Evolutionary conservation across 2,329 filamentous ascomycete genomes (phyloP).

Genomic region (Cordyceps tenuipes): DNA sequence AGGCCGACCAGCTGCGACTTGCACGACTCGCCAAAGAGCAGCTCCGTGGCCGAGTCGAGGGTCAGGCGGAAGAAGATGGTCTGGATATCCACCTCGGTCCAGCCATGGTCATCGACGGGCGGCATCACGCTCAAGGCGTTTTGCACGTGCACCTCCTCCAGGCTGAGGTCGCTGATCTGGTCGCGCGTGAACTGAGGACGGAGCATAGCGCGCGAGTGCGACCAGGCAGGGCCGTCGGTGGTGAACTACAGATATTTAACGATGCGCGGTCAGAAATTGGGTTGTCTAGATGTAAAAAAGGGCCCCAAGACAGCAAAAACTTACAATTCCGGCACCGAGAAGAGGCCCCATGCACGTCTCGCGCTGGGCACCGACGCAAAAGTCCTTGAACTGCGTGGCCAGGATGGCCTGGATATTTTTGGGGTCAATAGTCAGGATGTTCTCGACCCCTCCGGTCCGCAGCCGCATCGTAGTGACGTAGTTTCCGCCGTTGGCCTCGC

Average conservation of each 20-base stretch:
- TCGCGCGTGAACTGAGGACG: conserved; percentile 34
- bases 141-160: conserved; percentile 32
- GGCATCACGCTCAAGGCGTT: conserved; percentile 20
- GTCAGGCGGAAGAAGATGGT: conserved; percentile 41
- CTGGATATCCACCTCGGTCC: conserved; percentile 35
- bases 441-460: conserved; percentile 1
- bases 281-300: background rate
- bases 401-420: conserved; percentile 24
- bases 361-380: conserved; percentile 18
- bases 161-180: conserved; percentile 35
- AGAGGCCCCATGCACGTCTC: conserved; percentile 27
- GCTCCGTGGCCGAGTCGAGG: conserved; percentile 41
- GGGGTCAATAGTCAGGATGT: conserved; percentile 19
- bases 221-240: conserved; percentile 28
- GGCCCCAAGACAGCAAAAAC: too few relatives aligned
- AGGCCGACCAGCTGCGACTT: conserved; percentile 24
- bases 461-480: conserved; percentile 12
- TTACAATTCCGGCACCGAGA: conserved; percentile 33
- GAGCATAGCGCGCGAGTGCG: conserved; percentile 29
- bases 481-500: conserved; percentile 15
- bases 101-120: conserved; percentile 24
- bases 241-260: conserved; percentile 20
- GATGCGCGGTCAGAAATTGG: background rate
- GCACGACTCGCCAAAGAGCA: conserved; percentile 53
- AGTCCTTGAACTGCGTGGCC: conserved; percentile 21